phyloP scores from a whole-genome alignment of 202 grass and related monocot genomes.

The Thinopyrum obtusiflorum region DNA sequence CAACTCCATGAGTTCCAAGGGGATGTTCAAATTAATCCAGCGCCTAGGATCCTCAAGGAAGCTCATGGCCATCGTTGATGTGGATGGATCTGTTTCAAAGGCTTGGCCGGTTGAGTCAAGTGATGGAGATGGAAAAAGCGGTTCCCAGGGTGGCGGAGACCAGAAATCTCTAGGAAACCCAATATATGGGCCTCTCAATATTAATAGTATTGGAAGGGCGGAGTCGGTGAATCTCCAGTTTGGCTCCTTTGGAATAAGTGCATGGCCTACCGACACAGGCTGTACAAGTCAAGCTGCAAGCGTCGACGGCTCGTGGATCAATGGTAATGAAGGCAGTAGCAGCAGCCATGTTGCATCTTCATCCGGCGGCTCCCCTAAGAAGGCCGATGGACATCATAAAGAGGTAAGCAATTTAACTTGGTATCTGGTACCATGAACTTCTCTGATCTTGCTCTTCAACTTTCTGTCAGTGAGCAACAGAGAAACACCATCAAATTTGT shows the following conservation, averaged over 20 bases:
- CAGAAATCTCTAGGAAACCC: constrained; percentile 61
- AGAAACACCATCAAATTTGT: background rate
- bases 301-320: constrained; percentile 49
- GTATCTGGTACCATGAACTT: background rate
- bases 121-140: constrained; percentile 33
- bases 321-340: constrained; percentile 61
- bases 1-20: constrained; percentile 85
- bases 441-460: background rate
- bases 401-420: constrained; percentile 47
- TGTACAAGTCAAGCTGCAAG: constrained; percentile 71
- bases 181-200: constrained; percentile 80
- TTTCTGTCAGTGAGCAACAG: background rate
- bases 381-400: constrained; percentile 67
- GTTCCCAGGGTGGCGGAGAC: constrained; percentile 32
- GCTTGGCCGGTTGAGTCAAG: constrained; percentile 76
- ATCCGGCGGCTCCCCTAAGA: constrained; percentile 77
- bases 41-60: constrained; percentile 78
- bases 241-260: constrained; percentile 84
- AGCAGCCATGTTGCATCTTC: constrained; percentile 67
- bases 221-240: constrained; percentile 89
- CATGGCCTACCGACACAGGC: constrained; percentile 80
- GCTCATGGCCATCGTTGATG: constrained; percentile 87
- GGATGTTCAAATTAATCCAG: constrained; percentile 96
- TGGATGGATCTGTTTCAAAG: constrained; percentile 87
- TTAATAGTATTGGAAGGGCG: constrained; percentile 34